These are phyloP conservation scores for Saraca asoca DNA, from an alignment of 331 rosid genomes.

Conservation along the genomic window DNA sequence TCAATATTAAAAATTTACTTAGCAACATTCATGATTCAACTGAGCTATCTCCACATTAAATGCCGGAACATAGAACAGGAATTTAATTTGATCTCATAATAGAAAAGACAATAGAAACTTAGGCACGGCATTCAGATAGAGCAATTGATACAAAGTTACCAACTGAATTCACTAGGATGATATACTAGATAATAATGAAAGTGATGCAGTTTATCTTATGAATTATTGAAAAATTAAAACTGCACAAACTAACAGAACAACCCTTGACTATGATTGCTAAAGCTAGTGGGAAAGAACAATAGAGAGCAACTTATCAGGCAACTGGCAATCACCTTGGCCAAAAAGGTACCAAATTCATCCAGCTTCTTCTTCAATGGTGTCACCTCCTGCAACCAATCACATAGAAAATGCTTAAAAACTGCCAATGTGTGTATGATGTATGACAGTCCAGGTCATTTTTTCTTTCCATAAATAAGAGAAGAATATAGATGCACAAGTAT, in stretches of 20 bases:
- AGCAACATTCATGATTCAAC: constrained; percentile 25
- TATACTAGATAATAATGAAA: constrained; percentile 25
- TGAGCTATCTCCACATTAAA: constrained; percentile 9
- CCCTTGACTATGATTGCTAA: background rate
- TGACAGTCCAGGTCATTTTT: constrained; percentile 27
- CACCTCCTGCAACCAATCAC: constrained; percentile 70
- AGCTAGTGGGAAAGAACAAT: constrained; percentile 23
- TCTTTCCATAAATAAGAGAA: constrained; percentile 27
- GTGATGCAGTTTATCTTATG: constrained; percentile 17
- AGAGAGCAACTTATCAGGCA: constrained; percentile 24
- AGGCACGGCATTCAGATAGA: constrained; percentile 26
- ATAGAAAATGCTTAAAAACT: constrained; percentile 30
- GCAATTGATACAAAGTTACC: constrained; percentile 7
- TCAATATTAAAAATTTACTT: too few species aligned
- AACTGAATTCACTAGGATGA: constrained; percentile 24
- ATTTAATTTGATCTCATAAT: too few species aligned
- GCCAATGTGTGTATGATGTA: constrained; percentile 3
- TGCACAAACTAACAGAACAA: background rate
- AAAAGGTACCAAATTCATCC: constrained; percentile 94
- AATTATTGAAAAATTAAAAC: constrained; percentile 15
- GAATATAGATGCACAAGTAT: too few species aligned
- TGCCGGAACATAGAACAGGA: too few species aligned
- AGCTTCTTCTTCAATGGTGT: constrained; percentile 96
- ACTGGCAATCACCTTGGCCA: constrained; percentile 82
- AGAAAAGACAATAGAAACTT: constrained; percentile 24